Evolutionary conservation across 495 filamentous ascomycete species (phyloP).

Genomic region (Xylaria flabelliformis): DNA sequence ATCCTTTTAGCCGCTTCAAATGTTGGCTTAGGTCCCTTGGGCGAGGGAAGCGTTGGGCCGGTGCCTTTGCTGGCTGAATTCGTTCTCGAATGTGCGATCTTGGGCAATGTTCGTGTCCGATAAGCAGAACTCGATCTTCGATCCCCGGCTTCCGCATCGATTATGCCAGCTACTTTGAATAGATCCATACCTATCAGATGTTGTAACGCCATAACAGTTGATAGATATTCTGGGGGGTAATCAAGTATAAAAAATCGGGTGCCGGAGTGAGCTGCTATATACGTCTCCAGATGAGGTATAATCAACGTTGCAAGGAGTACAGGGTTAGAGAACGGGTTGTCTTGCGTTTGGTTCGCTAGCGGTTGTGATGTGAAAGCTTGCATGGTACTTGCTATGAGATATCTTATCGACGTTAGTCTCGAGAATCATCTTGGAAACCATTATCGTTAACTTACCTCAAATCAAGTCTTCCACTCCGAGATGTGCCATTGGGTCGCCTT

Average conservation of each 20-base stretch:
- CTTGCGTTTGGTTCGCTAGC: constrained; percentile 49
- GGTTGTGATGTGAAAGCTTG: constrained; percentile 54
- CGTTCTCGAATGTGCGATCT: constrained; percentile 4
- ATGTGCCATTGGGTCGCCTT: constrained; percentile 40
- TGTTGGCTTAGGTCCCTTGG: constrained; percentile 22
- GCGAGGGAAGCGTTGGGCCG: constrained; percentile 26
- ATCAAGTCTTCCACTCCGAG: constrained; percentile 49
- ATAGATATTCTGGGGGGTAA: constrained; percentile 53
- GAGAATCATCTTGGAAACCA: background rate
- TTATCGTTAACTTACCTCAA: constrained; percentile 44
- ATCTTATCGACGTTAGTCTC: constrained; percentile 37
- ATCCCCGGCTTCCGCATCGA: constrained; percentile 40
- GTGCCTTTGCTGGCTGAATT: constrained; percentile 2
- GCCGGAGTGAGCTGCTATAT: constrained; percentile 45
- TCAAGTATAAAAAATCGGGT: constrained; percentile 55
- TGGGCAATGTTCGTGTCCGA: constrained; percentile 21
- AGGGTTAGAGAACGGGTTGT: constrained; percentile 54
- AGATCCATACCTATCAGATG: constrained; percentile 49
- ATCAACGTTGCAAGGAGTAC: constrained; percentile 51
- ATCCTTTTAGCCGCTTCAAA: constrained; percentile 4
- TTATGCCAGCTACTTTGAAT: constrained; percentile 52
- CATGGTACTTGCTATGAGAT: constrained; percentile 57
- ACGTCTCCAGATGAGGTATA: constrained; percentile 54
- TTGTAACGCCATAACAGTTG: constrained; percentile 52
- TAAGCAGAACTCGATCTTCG: constrained; percentile 24